A percentile compares a stretch with the other conserved stretches of the same genome.
Conservation (phyloP, 2,329 filamentous ascomycete genomes). For the Tolypocladium pustulatum region DNA sequence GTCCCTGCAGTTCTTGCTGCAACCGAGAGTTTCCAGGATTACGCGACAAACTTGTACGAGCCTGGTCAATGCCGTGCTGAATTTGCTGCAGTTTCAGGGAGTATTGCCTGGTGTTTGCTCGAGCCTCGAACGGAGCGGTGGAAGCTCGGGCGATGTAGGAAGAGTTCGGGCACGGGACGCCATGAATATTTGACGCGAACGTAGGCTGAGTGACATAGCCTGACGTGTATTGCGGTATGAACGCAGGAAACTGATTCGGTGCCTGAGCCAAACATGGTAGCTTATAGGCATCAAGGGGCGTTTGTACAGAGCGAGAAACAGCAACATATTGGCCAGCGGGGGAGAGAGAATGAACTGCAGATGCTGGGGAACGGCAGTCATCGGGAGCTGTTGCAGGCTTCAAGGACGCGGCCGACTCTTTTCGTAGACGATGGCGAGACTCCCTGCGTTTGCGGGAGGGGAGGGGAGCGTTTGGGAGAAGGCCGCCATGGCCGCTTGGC, state of each 20-base stretch:
- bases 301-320: neutral
- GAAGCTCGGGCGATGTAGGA: neutral
- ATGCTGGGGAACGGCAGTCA: neutral
- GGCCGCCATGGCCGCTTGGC: neutral
- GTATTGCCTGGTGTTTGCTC: neutral
- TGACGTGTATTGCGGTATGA: neutral
- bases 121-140: neutral
- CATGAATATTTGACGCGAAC: neutral
- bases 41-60: constrained; percentile 12
- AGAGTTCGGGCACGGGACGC: neutral
- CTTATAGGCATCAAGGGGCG: neutral
- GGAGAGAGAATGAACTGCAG: neutral
- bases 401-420: neutral
- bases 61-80: constrained; percentile 15
- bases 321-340: neutral
- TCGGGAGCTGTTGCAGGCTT: neutral
- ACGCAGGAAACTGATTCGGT: neutral
- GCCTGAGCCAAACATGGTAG: neutral
- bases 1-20: constrained; percentile 11
- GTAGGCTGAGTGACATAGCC: neutral
- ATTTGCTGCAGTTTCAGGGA: constrained; percentile 12
- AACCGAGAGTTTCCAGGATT: constrained; percentile 12
- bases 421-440: neutral
- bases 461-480: neutral
- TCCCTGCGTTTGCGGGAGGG: neutral